phyloP scores from a whole-genome alignment of 306 rosid genomes.

The Malus domestica region DNA sequence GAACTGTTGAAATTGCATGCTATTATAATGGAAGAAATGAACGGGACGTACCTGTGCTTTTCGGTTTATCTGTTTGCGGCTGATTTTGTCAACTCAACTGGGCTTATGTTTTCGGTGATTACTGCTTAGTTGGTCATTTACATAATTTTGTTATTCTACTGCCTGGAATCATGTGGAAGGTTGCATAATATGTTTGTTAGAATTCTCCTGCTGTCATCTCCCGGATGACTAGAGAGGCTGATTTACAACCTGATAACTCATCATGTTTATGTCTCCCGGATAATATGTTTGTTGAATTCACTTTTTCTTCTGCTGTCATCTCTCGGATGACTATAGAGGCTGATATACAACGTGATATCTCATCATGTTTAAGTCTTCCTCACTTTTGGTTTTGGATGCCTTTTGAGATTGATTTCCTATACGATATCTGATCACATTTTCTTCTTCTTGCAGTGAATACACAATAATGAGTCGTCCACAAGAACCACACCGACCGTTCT shows the following conservation, averaged over 20 bases:
- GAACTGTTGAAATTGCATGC: not conserved
- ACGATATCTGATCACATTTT: not conserved
- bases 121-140: not conserved
- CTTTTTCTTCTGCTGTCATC: not conserved
- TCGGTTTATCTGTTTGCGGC: not conserved
- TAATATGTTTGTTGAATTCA: not conserved
- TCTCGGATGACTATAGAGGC: not conserved
- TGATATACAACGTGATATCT: not conserved
- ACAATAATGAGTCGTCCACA: slow-evolving; percentile 60
- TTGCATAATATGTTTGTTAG: not conserved
- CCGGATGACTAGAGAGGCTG: not conserved
- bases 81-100: not conserved
- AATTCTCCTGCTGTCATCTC: not conserved
- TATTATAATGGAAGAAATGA: not conserved
- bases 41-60: not conserved
- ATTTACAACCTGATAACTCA: not conserved
- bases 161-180: not conserved
- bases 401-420: not conserved
- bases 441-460: slow-evolving; percentile 24
- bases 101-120: not conserved
- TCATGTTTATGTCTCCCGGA: not conserved
- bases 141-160: not conserved
- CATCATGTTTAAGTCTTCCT: not conserved
- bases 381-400: not conserved
- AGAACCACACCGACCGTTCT: slow-evolving; percentile 59